A percentile compares a stretch with the other conserved stretches of the same genome.
Evolutionary conservation across 768 basidiomycete genomes (phyloP).

Genomic region (Boletus sp.): DNA sequence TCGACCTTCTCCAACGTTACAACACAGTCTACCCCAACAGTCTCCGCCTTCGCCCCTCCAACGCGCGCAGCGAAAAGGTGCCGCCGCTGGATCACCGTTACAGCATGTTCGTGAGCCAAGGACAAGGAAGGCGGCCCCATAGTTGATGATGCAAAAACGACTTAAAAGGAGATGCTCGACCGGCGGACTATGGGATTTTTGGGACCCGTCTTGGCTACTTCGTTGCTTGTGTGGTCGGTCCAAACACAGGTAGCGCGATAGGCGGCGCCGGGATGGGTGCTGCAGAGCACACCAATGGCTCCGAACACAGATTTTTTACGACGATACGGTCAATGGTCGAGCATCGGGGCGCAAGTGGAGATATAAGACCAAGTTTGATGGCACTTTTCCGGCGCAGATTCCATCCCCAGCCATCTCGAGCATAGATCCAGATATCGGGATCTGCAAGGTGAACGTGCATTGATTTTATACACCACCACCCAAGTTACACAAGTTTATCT

Average conservation of each 20-base stretch:
- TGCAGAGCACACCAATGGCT: conserved; percentile 11
- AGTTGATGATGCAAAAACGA: conserved; percentile 31
- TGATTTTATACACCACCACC: too few species aligned
- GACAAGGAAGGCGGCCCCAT: conserved; percentile 48
- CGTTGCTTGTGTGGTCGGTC: conserved; percentile 29
- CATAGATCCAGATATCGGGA: too few species aligned
- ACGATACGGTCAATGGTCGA: conserved; percentile 39
- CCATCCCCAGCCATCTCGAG: too few species aligned
- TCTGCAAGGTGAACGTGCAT: too few species aligned
- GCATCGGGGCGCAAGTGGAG: conserved; percentile 18
- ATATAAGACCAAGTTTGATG: conserved; percentile 12
- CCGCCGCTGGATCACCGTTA: conserved; percentile 54
- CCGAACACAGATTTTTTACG: conserved; percentile 27
- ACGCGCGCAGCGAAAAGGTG: conserved; percentile 29
- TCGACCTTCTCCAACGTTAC: conserved; percentile 13
- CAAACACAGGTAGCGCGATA: conserved; percentile 11
- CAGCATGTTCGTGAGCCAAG: conserved; percentile 43
- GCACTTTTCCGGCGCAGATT: too few species aligned
- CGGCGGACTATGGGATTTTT: conserved; percentile 62
- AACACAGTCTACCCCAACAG: neutral
- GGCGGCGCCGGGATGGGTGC: neutral
- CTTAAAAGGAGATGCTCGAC: conserved; percentile 52
- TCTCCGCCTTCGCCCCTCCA: neutral
- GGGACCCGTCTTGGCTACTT: conserved; percentile 47
- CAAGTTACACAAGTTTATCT: too few species aligned